Conservation (phyloP, 768 basidiomycete species). For the Xerocomellus intermedius region DNA sequence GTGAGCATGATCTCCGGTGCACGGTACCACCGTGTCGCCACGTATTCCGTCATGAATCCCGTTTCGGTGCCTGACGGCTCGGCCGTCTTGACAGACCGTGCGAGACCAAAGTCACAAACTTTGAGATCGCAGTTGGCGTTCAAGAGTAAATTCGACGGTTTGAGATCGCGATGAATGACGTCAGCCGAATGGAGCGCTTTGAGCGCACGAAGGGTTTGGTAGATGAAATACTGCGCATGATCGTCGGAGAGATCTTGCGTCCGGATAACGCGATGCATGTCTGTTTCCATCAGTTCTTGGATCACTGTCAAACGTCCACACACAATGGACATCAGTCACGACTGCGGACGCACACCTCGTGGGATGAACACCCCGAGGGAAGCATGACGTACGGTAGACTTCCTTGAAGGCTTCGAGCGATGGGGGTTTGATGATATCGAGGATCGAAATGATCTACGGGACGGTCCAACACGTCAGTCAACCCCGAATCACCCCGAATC, state of each 20-base stretch:
- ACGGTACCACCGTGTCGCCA: slow-evolving; percentile 98
- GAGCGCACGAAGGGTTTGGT: slow-evolving; percentile 91
- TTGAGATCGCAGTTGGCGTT: slow-evolving; percentile 98
- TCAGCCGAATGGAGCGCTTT: slow-evolving; percentile 96
- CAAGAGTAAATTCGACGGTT: slow-evolving; percentile 94
- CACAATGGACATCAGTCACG: not conserved
- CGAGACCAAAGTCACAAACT: slow-evolving; percentile 93
- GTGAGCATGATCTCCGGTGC: slow-evolving; percentile 99
- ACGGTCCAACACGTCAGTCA: not conserved
- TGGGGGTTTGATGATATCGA: slow-evolving; percentile 83
- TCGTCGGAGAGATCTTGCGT: slow-evolving; percentile 95
- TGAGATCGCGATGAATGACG: slow-evolving; percentile 95
- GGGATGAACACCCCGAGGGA: not conserved
- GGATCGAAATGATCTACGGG: slow-evolving; percentile 78
- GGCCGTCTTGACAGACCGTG: slow-evolving; percentile 84
- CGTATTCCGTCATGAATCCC: slow-evolving; percentile 96
- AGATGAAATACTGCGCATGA: slow-evolving; percentile 92
- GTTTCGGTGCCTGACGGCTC: slow-evolving; percentile 82
- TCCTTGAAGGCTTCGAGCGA: slow-evolving; percentile 84
- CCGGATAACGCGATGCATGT: slow-evolving; percentile 94
- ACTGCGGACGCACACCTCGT: not conserved
- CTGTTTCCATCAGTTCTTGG: slow-evolving; percentile 93
- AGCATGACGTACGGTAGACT: slow-evolving; percentile 60
- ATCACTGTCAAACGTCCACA: slow-evolving; percentile 61
- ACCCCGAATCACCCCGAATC: not conserved